A percentile compares a stretch with the other conserved stretches of the same genome.
Evolutionary conservation across 2,329 filamentous ascomycete genomes (phyloP).

Genomic region (Colletotrichum cuscutae): DNA sequence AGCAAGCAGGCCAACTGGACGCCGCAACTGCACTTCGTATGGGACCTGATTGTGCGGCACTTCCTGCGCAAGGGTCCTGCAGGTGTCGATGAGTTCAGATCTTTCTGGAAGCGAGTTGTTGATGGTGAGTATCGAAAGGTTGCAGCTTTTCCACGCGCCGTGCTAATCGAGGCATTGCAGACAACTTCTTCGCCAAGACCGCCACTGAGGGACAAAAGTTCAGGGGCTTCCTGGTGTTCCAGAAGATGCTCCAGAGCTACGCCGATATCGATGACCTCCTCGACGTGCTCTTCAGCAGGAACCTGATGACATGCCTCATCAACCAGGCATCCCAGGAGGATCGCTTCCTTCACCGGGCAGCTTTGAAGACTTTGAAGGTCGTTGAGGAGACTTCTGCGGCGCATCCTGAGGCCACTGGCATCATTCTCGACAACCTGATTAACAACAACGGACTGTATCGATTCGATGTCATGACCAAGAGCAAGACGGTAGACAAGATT

Average conservation of each 20-base stretch:
- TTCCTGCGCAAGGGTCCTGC: slow-evolving; percentile 53
- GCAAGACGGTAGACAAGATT: slow-evolving; percentile 83
- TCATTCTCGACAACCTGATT: slow-evolving; percentile 75
- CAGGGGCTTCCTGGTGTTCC: slow-evolving; percentile 89
- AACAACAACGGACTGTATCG: slow-evolving; percentile 76
- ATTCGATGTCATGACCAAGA: slow-evolving; percentile 88
- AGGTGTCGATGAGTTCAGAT: slow-evolving; percentile 66
- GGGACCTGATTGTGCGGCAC: slow-evolving; percentile 78
- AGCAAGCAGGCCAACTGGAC: slow-evolving; percentile 79
- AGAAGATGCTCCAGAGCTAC: slow-evolving; percentile 73
- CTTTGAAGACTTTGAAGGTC: slow-evolving; percentile 78
- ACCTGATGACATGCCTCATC: slow-evolving; percentile 83
- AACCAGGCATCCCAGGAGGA: slow-evolving; percentile 85
- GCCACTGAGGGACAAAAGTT: slow-evolving; percentile 91
- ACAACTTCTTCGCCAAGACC: slow-evolving; percentile 83
- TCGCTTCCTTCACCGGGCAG: slow-evolving; percentile 82
- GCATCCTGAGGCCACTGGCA: slow-evolving; percentile 67
- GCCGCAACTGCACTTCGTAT: slow-evolving; percentile 86
- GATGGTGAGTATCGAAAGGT: slow-evolving; percentile 71
- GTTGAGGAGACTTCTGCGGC: slow-evolving; percentile 73
- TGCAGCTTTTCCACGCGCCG: not conserved
- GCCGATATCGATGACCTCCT: slow-evolving; percentile 53
- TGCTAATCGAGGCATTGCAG: slow-evolving; percentile 54
- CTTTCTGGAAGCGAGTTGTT: slow-evolving; percentile 88
- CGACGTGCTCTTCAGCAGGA: slow-evolving; percentile 79